A percentile compares a stretch with the other conserved stretches of the same genome.
Evolutionary conservation across 495 filamentous ascomycete species (phyloP).

Genomic region (Podospora australis): DNA sequence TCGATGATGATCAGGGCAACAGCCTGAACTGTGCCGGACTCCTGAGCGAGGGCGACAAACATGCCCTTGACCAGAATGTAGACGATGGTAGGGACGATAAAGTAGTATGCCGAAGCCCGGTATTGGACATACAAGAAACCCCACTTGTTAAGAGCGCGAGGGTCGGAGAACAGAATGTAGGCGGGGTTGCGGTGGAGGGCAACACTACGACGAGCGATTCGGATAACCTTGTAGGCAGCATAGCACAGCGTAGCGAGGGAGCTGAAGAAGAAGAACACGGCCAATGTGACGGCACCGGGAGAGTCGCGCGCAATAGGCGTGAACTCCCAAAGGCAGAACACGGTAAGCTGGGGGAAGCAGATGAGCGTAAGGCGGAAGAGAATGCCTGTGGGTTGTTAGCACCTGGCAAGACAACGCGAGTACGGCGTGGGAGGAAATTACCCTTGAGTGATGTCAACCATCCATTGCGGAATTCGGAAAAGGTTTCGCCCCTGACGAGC

Average conservation of each 20-base stretch:
- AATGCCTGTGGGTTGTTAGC: constrained; percentile 55
- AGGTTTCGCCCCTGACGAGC: constrained; percentile 82
- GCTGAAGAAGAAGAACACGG: constrained; percentile 81
- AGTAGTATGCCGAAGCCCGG: constrained; percentile 94
- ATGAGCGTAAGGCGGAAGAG: constrained; percentile 87
- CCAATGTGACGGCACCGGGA: constrained; percentile 77
- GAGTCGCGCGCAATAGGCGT: constrained; percentile 83
- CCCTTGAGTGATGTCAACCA: constrained; percentile 49
- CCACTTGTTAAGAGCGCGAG: constrained; percentile 91
- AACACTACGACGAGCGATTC: constrained; percentile 80
- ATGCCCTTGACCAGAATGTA: constrained; percentile 83
- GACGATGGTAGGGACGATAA: constrained; percentile 72
- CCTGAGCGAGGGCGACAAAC: constrained; percentile 83
- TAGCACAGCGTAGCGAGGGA: constrained; percentile 75
- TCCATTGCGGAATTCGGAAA: constrained; percentile 88
- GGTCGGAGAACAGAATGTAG: constrained; percentile 96
- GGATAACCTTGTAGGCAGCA: constrained; percentile 84
- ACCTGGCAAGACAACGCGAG: not conserved
- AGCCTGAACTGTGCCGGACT: constrained; percentile 68
- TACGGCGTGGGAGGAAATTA: not conserved
- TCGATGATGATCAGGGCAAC: constrained; percentile 83
- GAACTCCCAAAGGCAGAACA: constrained; percentile 93
- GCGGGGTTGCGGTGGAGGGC: constrained; percentile 92
- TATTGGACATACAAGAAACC: constrained; percentile 98
- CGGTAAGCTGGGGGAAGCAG: constrained; percentile 86